phyloP scores from a whole-genome alignment of 805 yeast genomes.

The Yarrowia phangngaensis region DNA sequence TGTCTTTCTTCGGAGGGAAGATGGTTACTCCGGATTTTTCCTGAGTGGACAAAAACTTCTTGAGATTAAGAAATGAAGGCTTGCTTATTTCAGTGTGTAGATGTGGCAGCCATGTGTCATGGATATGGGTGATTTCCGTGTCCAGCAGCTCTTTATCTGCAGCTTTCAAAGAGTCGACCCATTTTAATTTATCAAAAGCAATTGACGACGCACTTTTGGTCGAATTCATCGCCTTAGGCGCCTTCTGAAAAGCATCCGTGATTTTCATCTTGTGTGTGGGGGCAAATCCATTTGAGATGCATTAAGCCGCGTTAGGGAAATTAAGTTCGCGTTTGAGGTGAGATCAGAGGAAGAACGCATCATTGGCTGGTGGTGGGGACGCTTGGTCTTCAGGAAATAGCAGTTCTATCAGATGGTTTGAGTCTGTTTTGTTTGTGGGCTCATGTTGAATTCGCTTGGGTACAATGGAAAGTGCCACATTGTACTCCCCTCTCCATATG shows the following conservation, averaged over 20 bases:
- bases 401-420: no score
- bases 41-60: constrained; percentile 56
- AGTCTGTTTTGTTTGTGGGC: no score
- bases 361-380: no score
- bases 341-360: no score
- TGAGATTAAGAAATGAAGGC: constrained; percentile 75
- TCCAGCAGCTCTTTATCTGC: constrained; percentile 53
- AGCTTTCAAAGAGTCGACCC: constrained; percentile 48
- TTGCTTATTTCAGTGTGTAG: constrained; percentile 71
- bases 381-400: no score
- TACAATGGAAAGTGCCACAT: no score
- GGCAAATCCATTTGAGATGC: no score
- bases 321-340: constrained; percentile 24
- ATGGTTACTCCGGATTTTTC: constrained; percentile 47
- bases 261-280: constrained; percentile 17
- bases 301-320: no score
- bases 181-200: constrained; percentile 32
- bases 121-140: constrained; percentile 66
- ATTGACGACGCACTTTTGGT: background rate
- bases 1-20: constrained; percentile 72
- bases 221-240: background rate
- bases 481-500: no score
- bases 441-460: no score
- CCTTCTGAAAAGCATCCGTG: constrained; percentile 19
- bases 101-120: constrained; percentile 71